Evolutionary conservation across 441 rosid species (phyloP).

Genomic region (Pelargonium myrrhifolium): DNA sequence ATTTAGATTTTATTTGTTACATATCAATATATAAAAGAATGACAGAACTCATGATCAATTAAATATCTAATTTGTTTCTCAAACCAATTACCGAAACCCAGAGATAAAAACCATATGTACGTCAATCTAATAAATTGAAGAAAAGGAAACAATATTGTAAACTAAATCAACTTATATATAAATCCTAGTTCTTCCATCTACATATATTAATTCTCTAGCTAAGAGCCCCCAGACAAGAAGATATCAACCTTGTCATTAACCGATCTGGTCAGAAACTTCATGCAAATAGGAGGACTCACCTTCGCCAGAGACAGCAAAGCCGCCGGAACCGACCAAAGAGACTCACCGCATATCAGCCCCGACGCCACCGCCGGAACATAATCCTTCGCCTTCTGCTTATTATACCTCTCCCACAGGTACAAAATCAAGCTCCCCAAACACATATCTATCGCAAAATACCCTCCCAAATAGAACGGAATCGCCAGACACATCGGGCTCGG

Average conservation of each 20-base stretch:
- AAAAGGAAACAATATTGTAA: no score
- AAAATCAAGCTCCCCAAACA: constrained; percentile 55
- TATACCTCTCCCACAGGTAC: constrained; percentile 34
- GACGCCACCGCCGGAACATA: constrained; percentile 46
- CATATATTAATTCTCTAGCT: no score
- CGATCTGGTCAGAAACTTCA: constrained; percentile 45
- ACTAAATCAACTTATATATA: no score
- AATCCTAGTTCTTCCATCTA: no score
- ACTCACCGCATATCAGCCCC: constrained; percentile 59
- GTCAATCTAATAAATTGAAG: no score
- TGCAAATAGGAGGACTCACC: constrained; percentile 48
- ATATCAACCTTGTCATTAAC: constrained; percentile 34
- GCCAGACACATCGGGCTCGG: constrained; percentile 71
- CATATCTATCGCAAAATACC: constrained; percentile 57
- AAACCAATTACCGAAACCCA: no score
- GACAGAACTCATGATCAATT: no score
- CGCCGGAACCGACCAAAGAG: constrained; percentile 56
- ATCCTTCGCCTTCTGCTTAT: constrained; percentile 37
- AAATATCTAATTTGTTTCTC: no score
- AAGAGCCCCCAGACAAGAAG: constrained; percentile 16
- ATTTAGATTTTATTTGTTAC: no score
- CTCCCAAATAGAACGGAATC: constrained; percentile 56
- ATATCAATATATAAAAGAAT: no score
- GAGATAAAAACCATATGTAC: no score
- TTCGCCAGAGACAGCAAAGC: constrained; percentile 46